Base-by-base conservation (phyloP, 139 green algal species). In the Dunaliella primolecta region DNA sequence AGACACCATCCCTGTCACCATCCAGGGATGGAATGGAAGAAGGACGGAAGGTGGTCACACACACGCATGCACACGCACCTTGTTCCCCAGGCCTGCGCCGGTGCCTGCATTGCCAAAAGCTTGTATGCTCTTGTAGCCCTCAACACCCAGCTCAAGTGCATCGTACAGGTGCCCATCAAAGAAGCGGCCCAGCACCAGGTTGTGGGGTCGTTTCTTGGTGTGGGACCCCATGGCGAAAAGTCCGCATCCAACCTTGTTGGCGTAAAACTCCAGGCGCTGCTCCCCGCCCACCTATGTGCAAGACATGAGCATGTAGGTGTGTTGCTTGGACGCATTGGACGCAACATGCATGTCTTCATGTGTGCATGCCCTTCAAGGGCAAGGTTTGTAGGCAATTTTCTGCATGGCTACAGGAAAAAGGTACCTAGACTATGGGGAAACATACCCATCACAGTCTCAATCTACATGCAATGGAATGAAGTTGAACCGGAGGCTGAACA, bases 201-300 rank as follows among this genome's bases (percentile, higher is more conserved):
- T 99, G 92, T 99, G 87, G 15, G 97, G 97, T 31, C 97, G 92
- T 86, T 99, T 99, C 91, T 99, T 99, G 64, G 90, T 92, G 87
- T 98, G 94, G 20, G 84, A 92, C 64, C 89, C 97, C 46, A 99
- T 83, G 37, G 89, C 91, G 87, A 99, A 98, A 7, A 96, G 38
- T 11, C 86, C 88, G 83, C 91, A 94, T 84, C 98, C 91, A 56
- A 76, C 85, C 36, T 93, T 92, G 38, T 88, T 79, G 84, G 84
- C 89, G 64, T 94, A 93, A 64, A 95, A 92, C 90, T 98, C 95
- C 36, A 98, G 81, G 0, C 83, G 81, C 0, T 84, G 83, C 80
- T 98, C 95, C 56, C 96, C 96, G 34, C 94, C 94, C 24, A 84
- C 71, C 71, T 77, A 21, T 32, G 29, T 31, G 71, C 30, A n/a